Conservation (phyloP, 202 grass and related monocot genomes). For the Setaria viridis region DNA sequence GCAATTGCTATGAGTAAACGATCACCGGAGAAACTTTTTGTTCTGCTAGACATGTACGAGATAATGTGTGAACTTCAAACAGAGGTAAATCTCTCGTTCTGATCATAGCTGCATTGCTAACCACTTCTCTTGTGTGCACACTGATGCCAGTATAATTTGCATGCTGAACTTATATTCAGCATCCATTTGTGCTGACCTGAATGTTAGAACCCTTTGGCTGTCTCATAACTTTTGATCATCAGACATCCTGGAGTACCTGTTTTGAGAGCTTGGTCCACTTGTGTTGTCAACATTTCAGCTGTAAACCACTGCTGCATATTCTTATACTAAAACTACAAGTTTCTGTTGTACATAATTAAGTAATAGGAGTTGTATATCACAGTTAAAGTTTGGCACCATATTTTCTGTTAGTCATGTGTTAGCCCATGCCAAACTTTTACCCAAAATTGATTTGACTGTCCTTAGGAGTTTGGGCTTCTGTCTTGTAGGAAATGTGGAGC, state of each 20-base stretch:
- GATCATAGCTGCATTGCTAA: not conserved
- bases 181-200: not conserved
- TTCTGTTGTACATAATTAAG: not conserved
- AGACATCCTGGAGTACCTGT: not conserved
- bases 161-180: not conserved
- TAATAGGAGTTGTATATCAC: not conserved
- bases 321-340: not conserved
- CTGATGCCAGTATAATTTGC: not conserved
- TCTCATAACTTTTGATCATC: not conserved
- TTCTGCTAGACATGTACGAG: constrained; percentile 98
- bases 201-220: not conserved
- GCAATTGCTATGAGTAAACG: constrained; percentile 98
- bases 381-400: not conserved
- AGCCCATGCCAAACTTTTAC: not conserved
- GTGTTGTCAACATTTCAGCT: not conserved
- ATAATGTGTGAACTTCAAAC: constrained; percentile 97
- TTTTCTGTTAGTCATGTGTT: constrained; percentile 1
- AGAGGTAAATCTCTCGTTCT: constrained; percentile 63
- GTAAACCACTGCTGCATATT: constrained; percentile 1
- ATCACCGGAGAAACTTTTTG: constrained; percentile 94
- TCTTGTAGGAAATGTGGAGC: not conserved
- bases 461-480: not conserved
- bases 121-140: constrained; percentile 5
- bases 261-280: constrained; percentile 17
- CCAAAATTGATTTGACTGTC: not conserved